Conservation (phyloP, 1,139 yeast species). For the Lodderomyces elongisporus region DNA sequence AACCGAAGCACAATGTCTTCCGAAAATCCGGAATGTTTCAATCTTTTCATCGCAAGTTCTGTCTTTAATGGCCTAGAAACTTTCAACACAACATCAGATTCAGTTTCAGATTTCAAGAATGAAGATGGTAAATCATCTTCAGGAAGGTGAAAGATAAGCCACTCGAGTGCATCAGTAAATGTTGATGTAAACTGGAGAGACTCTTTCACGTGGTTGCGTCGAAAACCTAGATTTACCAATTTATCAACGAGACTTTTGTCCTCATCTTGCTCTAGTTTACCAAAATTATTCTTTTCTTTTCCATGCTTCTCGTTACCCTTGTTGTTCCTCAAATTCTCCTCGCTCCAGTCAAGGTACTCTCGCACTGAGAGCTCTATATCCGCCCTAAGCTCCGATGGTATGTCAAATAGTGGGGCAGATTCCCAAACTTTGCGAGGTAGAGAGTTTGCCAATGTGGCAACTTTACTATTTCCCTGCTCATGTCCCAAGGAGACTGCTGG, state of each 20-base stretch:
- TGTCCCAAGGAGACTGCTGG: constrained; percentile 36
- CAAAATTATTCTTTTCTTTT: no score
- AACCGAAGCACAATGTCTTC: constrained; percentile 55
- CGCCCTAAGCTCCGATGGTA: constrained; percentile 44
- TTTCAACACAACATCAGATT: constrained; percentile 44
- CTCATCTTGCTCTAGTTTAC: no score
- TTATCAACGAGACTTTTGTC: constrained; percentile 9
- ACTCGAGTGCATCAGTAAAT: constrained; percentile 61
- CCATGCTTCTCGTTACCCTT: no score
- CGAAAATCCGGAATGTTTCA: constrained; percentile 67
- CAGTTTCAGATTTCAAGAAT: constrained; percentile 43
- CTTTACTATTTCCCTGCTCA: constrained; percentile 1
- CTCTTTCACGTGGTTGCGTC: constrained; percentile 64
- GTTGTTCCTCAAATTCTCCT: constrained; percentile 20
- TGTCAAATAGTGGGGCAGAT: constrained; percentile 50
- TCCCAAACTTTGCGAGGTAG: constrained; percentile 68
- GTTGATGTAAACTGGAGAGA: constrained; percentile 57
- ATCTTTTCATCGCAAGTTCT: constrained; percentile 46
- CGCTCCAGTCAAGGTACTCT: constrained; percentile 51
- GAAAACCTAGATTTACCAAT: constrained; percentile 56
- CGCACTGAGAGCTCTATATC: constrained; percentile 52
- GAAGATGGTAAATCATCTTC: constrained; percentile 83
- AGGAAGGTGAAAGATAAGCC: constrained; percentile 84
- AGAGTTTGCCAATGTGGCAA: not conserved
- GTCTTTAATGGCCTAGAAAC: constrained; percentile 38